These are phyloP conservation scores for Puccinia hordei DNA, from an alignment of 1,284 basidiomycete species.

Conservation along the genomic window DNA sequence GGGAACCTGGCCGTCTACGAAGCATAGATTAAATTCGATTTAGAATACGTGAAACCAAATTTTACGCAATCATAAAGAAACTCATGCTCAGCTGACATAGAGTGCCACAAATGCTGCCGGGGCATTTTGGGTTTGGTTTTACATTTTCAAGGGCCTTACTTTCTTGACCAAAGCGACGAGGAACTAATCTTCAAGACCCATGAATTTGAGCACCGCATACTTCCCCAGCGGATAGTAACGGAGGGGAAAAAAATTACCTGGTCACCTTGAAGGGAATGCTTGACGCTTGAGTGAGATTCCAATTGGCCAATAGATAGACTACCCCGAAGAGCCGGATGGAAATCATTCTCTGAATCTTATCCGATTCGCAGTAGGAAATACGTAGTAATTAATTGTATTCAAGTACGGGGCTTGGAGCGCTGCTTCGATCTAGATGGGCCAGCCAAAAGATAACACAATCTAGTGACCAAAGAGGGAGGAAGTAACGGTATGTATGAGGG, in stretches of 20 bases:
- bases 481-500: neutral
- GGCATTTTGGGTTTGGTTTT: neutral
- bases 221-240: neutral
- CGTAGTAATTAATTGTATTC: neutral
- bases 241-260: conserved; percentile 1
- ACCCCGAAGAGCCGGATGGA: neutral
- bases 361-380: neutral
- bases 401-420: neutral
- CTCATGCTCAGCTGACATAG: neutral
- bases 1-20: conserved; percentile 2
- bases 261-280: neutral
- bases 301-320: neutral
- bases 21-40: neutral
- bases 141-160: no score
- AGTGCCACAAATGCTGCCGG: conserved; percentile 7
- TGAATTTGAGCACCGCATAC: neutral
- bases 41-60: neutral
- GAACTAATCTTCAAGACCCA: neutral
- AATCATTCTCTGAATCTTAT: neutral
- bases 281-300: neutral
- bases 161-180: conserved; percentile 23
- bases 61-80: neutral
- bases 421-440: neutral
- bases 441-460: neutral
- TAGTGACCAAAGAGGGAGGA: neutral